phyloP scores from a whole-genome alignment of 208 protist genomes.

The Wallacemonas sp. region DNA sequence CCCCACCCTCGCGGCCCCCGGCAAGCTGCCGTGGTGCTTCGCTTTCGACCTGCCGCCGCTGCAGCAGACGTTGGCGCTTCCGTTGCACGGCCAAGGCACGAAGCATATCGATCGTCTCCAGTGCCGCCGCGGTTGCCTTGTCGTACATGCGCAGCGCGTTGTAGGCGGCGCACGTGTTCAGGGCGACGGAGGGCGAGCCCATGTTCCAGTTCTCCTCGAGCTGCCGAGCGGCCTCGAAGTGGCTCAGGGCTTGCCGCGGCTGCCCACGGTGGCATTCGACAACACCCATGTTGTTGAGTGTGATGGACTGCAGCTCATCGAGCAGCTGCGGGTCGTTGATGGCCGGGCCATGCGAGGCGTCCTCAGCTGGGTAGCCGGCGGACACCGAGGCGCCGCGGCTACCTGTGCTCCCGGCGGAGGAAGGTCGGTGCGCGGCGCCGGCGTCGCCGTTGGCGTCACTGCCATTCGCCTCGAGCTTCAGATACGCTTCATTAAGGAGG shows the following conservation, averaged over 20 bases:
- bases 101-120: constrained; percentile 88
- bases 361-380: neutral
- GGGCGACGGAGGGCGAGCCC: constrained; percentile 71
- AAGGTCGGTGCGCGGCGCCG: neutral
- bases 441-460: neutral
- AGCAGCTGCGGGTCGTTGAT: constrained; percentile 28
- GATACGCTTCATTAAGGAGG: constrained; percentile 46
- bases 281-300: constrained; percentile 87
- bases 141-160: constrained; percentile 85
- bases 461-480: constrained; percentile 33
- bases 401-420: neutral
- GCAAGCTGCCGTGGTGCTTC: neutral
- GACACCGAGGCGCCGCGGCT: neutral
- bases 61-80: constrained; percentile 15
- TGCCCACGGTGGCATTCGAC: constrained; percentile 83
- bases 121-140: constrained; percentile 76
- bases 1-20: neutral
- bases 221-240: constrained; percentile 79
- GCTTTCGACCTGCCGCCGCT: constrained; percentile 6
- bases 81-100: constrained; percentile 60
- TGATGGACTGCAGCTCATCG: constrained; percentile 75
- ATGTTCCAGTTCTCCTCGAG: constrained; percentile 78
- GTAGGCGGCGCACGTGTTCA: constrained; percentile 86
- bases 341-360: neutral
- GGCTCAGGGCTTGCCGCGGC: constrained; percentile 75